phyloP scores from a whole-genome alignment of 192 early-diverging fungal species.

The Umbelopsis sp. region DNA sequence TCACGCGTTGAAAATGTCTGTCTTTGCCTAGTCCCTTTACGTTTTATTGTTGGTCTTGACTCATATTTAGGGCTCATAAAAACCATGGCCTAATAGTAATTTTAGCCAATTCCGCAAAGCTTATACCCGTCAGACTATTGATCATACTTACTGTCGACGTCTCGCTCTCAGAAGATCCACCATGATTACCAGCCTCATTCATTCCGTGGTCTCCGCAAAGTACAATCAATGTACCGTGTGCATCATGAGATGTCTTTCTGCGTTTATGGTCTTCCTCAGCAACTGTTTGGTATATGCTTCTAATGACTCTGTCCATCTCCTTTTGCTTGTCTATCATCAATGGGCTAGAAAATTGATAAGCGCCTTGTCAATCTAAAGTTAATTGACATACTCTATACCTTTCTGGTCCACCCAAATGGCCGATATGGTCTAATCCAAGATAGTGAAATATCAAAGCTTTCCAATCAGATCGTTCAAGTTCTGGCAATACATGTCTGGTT shows the following conservation, averaged over 20 bases:
- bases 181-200: constrained; percentile 74
- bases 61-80: constrained; percentile 56
- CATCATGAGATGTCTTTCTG: constrained; percentile 28
- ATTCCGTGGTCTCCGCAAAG: constrained; percentile 85
- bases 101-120: neutral
- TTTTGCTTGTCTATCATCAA: constrained; percentile 76
- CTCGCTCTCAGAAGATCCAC: constrained; percentile 57
- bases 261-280: constrained; percentile 47
- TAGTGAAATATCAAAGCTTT: constrained; percentile 78
- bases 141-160: constrained; percentile 50
- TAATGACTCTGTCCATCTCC: constrained; percentile 75
- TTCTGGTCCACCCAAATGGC: constrained; percentile 70
- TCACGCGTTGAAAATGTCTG: constrained; percentile 17
- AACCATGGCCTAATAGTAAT: constrained; percentile 36
- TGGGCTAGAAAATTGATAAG: constrained; percentile 41
- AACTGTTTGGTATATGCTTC: constrained; percentile 55
- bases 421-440: constrained; percentile 83
- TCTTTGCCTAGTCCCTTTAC: neutral
- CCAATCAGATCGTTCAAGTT: constrained; percentile 62
- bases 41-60: constrained; percentile 20
- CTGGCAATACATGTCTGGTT: constrained; percentile 63
- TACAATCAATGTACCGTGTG: constrained; percentile 71
- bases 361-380: neutral
- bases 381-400: constrained; percentile 25
- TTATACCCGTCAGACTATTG: neutral